Evolutionary conservation across 2,329 filamentous ascomycete species (phyloP), one percentile per base, ranked within the genome.

Genomic region (Ceratocystiopsis sp.): DNA sequence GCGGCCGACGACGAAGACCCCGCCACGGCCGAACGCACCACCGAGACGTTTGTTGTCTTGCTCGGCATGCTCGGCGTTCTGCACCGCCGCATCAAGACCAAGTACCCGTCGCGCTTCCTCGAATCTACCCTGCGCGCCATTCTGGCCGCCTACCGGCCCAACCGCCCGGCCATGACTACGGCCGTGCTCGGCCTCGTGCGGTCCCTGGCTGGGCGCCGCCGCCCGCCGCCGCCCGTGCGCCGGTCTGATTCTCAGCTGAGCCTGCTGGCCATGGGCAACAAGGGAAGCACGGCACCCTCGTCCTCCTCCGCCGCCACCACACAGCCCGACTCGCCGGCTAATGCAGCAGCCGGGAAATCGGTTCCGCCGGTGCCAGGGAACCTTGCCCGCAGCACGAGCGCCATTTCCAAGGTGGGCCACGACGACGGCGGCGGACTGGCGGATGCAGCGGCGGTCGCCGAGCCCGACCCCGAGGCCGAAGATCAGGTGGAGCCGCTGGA

Each of bases 31-130:
- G 52, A 47, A 38, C 49, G 45, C 17, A 49, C 41, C 5, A 43
- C 41, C 5, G 33, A 38, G 29, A 40, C 45, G 2, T 51, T 51
- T 43, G 42, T 49, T 0, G 45, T 41, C 12, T 43, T 48, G 1
- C 38, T 48, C 14, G 47, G 47, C 38, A 46, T 48, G 47, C 68
- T 91, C 13, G 70, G 75, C 32, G 80, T 83, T 45, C 62, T 89
- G 13, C 82, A 87, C 58, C 71, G 69, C 43, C 69, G 84, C 46
- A 77, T 91, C 55, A 78, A 80, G 60, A 84, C 84, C 7, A 83
- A 80, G 56, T 77, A 76, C 48, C 83, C 84, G 2, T 86, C 81
- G 40, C 72, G 81, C 33, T 91, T 89, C 59, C 67, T 91, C 17
- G 82, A 80, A 42, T 77, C 78, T 0, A 81, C 80, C n/a, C 64